These are phyloP conservation scores for Phalaenopsis aphrodite DNA, from an alignment of 106 monocot species.

Conservation along the genomic window DNA sequence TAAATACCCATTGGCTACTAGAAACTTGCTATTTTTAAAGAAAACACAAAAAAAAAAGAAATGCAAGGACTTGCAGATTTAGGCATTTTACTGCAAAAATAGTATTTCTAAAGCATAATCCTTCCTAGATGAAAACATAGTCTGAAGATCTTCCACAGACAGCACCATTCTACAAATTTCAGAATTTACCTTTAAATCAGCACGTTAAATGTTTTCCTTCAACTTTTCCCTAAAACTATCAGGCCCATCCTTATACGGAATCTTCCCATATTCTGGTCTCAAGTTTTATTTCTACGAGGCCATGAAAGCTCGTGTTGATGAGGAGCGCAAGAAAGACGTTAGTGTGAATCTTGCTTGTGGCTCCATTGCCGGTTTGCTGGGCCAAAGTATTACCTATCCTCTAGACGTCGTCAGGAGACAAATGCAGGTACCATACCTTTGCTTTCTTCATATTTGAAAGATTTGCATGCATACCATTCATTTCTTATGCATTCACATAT, in stretches of 20 bases:
- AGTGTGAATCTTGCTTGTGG: constrained; percentile 72
- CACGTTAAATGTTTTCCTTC: background rate
- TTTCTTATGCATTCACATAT: no score
- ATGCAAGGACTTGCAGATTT: no score
- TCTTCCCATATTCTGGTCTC: constrained; percentile 90
- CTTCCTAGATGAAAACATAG: background rate
- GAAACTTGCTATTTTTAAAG: no score
- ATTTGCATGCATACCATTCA: no score
- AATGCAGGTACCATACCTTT: constrained; percentile 70
- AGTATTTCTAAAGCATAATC: no score
- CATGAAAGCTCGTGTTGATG: constrained; percentile 71
- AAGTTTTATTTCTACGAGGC: constrained; percentile 95
- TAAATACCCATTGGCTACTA: no score
- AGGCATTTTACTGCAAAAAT: no score
- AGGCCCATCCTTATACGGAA: constrained; percentile 89
- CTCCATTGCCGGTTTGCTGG: constrained; percentile 79
- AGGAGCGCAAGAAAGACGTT: constrained; percentile 56
- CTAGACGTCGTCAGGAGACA: constrained; percentile 95
- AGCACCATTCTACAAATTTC: background rate
- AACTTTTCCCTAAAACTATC: background rate
- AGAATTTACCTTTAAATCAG: background rate
- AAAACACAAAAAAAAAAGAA: no score
- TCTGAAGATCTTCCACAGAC: background rate
- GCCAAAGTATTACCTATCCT: constrained; percentile 93
- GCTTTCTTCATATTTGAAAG: background rate